A percentile compares a stretch with the other conserved stretches of the same genome.
These are phyloP conservation scores for Nyssa sinensis DNA, from an alignment of 148 eudicot genomes.

Conservation along the genomic window DNA sequence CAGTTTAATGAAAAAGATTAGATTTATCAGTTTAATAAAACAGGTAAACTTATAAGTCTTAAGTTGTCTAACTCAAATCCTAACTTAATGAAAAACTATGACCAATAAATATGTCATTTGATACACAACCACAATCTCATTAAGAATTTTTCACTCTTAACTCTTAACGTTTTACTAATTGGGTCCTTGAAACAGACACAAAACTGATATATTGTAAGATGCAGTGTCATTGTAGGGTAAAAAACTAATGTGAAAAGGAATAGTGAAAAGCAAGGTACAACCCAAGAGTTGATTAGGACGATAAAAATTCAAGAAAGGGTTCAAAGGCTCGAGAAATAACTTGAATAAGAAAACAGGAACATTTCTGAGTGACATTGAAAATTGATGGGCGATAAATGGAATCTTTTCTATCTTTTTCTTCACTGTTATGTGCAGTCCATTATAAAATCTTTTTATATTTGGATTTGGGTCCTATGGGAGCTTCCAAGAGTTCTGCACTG, in stretches of 20 bases:
- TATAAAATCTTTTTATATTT: background rate
- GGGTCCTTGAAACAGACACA: too few species aligned
- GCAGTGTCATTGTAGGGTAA: conserved; percentile 1
- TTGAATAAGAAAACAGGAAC: conserved; percentile 6
- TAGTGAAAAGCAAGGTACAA: conserved; percentile 1
- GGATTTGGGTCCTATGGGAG: conserved; percentile 15
- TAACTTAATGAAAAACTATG: too few species aligned
- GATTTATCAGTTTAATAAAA: too few species aligned
- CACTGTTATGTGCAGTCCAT: background rate
- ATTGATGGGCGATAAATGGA: conserved; percentile 26
- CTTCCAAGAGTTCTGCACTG: conserved; percentile 26
- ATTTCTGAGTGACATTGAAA: conserved; percentile 22
- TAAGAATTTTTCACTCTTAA: too few species aligned
- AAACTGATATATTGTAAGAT: background rate
- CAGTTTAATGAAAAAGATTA: too few species aligned
- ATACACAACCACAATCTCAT: background rate
- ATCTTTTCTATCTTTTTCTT: conserved; percentile 9
- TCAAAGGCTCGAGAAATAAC: conserved; percentile 15
- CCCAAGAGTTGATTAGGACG: conserved; percentile 21
- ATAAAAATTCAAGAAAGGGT: conserved; percentile 13
- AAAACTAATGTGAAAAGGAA: conserved; percentile 2
- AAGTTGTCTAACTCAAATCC: too few species aligned
- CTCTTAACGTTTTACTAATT: too few species aligned
- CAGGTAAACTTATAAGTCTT: too few species aligned
- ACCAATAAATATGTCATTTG: too few species aligned